Evolutionary conservation across 2,329 filamentous ascomycete genomes (phyloP), one percentile per base, ranked within the genome.

Genomic region (Neofusicoccum sp.): DNA sequence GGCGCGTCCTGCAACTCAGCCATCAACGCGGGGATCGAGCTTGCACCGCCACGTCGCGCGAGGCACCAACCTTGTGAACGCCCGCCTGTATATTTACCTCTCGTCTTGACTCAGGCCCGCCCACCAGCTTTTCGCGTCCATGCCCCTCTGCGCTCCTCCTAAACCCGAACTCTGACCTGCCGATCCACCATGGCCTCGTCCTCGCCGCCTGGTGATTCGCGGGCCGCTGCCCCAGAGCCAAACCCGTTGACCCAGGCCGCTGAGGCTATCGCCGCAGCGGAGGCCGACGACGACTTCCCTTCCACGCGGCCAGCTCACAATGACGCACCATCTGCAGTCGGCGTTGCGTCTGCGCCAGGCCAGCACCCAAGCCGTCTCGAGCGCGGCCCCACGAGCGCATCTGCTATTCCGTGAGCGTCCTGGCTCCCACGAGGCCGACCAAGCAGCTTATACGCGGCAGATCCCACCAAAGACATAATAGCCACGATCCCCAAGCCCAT

Each of bases 201-300:
- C 36, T 44, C 52, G 44, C 44, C 61, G 33, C 37, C 43, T 7
- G 61, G 61, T 6, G 61, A 37, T 43, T 49, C 61, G 44, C 33
- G 33, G 43, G 52, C 45, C 36, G 43, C 50, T 39, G 16, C 45
- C 11, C 11, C 50, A 16, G 37, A 48, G 52, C 61, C 61, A 37
- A 63, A 58, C 33, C 61, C 61, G 16, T 31, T 58, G 34, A 50
- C 50, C 34, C 61, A 63, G 39, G 61, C 61, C 28, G 16, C 44
- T 41, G 52, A 63, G 43, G 61, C 61, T 36, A 63, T 63, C n/a
- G 52, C 61, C 4, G 61, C 61, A 7, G 61, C 61, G 22, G 52
- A 59, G 4, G 11, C 45, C 16, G 61, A 63, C 29, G 43, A 36
- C 12, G 34, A 11, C 6, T n/a, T 33, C 29, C 39, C 22, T 22